Evolutionary conservation across 805 yeast genomes (phyloP).

Genomic region (Wickerhamiella lipophila): DNA sequence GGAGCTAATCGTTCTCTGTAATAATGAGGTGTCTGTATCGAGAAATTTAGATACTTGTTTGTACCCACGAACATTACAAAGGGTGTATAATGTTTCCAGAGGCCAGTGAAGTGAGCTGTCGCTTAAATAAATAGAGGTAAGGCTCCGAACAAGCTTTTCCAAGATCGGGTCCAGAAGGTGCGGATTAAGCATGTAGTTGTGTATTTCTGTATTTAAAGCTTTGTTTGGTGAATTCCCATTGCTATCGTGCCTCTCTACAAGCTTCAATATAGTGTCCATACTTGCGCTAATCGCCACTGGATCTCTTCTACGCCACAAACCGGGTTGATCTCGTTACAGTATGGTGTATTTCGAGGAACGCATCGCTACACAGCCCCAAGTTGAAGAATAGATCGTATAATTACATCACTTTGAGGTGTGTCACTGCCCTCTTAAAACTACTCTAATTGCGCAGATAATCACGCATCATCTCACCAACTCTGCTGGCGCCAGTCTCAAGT

Average conservation of each 20-base stretch:
- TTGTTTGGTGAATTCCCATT: not conserved
- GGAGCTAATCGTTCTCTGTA: constrained; percentile 32
- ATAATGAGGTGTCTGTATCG: constrained; percentile 43
- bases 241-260: not conserved
- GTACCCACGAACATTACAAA: constrained; percentile 54
- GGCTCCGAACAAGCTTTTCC: not conserved
- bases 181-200: not conserved
- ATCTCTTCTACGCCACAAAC: not conserved
- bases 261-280: not conserved
- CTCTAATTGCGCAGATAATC: constrained; percentile 44
- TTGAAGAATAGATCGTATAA: too few relatives aligned
- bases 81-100: constrained; percentile 31
- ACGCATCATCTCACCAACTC: constrained; percentile 70
- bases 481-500: constrained; percentile 85
- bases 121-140: not conserved
- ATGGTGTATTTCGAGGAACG: too few relatives aligned
- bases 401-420: not conserved
- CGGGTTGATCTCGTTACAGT: too few relatives aligned
- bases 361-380: too few relatives aligned
- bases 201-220: not conserved
- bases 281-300: not conserved
- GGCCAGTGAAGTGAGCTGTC: not conserved
- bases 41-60: constrained; percentile 49
- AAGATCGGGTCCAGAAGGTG: constrained; percentile 5
- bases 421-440: too few relatives aligned